A percentile compares a stretch with the other conserved stretches of the same genome.
These are phyloP conservation scores for Volvariella surrecta DNA, from an alignment of 1,284 basidiomycete species.

Conservation along the genomic window DNA sequence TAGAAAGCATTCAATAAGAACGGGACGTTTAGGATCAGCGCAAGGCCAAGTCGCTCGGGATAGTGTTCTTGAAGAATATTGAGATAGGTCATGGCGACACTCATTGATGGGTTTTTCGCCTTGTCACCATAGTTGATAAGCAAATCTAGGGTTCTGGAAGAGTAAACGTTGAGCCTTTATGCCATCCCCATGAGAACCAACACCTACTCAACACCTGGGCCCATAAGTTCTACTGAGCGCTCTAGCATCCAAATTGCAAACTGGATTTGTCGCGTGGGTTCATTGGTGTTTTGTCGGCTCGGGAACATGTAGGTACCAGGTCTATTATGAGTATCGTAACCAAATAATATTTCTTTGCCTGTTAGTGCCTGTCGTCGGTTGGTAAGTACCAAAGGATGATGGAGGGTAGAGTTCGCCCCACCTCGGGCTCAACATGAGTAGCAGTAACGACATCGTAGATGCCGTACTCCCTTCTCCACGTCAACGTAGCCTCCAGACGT, in stretches of 20 bases:
- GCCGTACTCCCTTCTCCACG: constrained; percentile 70
- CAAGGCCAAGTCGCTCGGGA: constrained; percentile 85
- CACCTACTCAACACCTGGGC: constrained; percentile 66
- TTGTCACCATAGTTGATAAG: constrained; percentile 80
- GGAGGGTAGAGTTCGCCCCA: constrained; percentile 18
- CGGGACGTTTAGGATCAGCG: constrained; percentile 80
- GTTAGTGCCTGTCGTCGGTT: constrained; percentile 40
- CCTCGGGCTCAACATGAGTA: constrained; percentile 62
- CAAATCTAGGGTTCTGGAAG: constrained; percentile 53
- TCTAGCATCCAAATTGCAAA: constrained; percentile 72
- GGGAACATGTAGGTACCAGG: constrained; percentile 78
- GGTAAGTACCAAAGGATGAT: background rate
- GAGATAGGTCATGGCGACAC: constrained; percentile 55
- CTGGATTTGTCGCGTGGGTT: constrained; percentile 64
- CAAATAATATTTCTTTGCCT: constrained; percentile 68
- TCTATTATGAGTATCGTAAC: constrained; percentile 61
- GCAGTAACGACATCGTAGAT: constrained; percentile 43
- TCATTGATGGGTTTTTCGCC: constrained; percentile 67
- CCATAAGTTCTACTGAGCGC: constrained; percentile 64
- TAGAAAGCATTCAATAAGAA: constrained; percentile 77
- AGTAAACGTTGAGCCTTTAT: background rate
- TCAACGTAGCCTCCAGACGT: constrained; percentile 59
- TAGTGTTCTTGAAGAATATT: constrained; percentile 85
- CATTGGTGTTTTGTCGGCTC: constrained; percentile 79
- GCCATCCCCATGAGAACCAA: no score